A percentile compares a stretch with the other conserved stretches of the same genome.
phyloP scores from a whole-genome alignment of 495 filamentous ascomycete genomes.

The Aspergillus ostianus region DNA sequence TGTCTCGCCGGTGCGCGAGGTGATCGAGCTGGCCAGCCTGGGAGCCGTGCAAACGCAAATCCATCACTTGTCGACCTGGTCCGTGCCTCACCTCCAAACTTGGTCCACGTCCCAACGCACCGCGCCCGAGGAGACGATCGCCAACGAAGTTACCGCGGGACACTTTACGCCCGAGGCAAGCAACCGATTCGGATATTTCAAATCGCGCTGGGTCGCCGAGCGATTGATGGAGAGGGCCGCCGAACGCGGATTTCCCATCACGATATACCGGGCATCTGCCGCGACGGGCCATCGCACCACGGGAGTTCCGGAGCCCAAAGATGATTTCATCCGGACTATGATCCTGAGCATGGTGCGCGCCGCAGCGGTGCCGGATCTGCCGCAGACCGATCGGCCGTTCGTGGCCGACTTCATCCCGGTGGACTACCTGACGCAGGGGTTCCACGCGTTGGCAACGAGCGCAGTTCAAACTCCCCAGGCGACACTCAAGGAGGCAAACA shows the following conservation, averaged over 20 bases:
- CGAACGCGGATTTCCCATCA: constrained; percentile 21
- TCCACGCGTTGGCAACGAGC: background rate
- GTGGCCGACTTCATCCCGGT: constrained; percentile 1
- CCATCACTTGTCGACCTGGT: constrained; percentile 29
- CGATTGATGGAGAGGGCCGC: constrained; percentile 18
- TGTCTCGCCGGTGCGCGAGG: constrained; percentile 9
- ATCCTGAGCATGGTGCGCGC: constrained; percentile 1
- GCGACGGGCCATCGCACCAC: constrained; percentile 13
- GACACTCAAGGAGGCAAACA: background rate
- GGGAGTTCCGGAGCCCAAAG: constrained; percentile 8
- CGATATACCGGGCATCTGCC: constrained; percentile 18
- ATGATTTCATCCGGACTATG: constrained; percentile 14
- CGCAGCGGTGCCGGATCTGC: background rate
- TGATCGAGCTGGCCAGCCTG: constrained; percentile 19
- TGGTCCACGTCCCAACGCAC: constrained; percentile 14
- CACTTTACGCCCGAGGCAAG: constrained; percentile 9
- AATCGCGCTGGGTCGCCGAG: constrained; percentile 24
- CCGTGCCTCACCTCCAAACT: constrained; percentile 27
- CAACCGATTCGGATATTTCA: constrained; percentile 21
- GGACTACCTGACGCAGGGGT: background rate
- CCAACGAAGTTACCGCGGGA: constrained; percentile 7
- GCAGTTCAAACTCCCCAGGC: background rate
- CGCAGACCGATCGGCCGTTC: background rate
- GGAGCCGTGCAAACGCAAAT: constrained; percentile 1
- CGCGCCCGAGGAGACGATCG: background rate